A percentile compares a stretch with the other conserved stretches of the same genome.
phyloP scores from a whole-genome alignment of 2,329 filamentous ascomycete species.

The Diplodia sapinea region DNA sequence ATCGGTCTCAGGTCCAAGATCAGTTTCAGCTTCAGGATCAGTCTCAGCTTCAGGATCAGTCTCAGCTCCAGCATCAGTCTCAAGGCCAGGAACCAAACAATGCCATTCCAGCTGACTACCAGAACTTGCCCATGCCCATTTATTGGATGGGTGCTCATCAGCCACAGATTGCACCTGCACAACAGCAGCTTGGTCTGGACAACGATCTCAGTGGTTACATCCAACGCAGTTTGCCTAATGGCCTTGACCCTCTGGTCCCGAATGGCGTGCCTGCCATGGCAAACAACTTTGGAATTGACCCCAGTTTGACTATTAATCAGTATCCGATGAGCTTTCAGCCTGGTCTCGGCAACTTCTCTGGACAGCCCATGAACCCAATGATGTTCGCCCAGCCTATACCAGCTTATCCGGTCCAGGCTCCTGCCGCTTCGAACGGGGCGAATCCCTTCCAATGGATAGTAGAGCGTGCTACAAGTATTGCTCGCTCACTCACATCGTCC shows the following conservation, averaged over 20 bases:
- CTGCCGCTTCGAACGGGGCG: neutral
- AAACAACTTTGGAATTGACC: neutral
- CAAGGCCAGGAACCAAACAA: neutral
- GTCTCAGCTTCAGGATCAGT: neutral
- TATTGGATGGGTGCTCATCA: fast-evolving
- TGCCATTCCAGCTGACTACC: neutral
- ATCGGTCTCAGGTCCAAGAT: neutral
- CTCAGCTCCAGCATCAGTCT: neutral
- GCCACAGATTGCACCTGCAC: neutral
- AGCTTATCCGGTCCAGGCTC: neutral
- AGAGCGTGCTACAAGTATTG: neutral
- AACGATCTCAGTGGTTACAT: neutral
- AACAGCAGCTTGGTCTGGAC: neutral
- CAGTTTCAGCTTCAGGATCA: neutral
- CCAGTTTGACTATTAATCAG: neutral
- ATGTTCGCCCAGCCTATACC: too few species aligned
- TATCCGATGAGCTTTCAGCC: neutral
- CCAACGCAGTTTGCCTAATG: neutral
- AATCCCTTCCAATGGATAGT: neutral
- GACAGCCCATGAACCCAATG: neutral
- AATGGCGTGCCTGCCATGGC: neutral
- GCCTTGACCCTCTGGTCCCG: neutral
- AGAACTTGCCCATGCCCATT: neutral
- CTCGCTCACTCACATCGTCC: neutral
- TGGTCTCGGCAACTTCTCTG: neutral